Evolutionary conservation across 345 rosid genomes (phyloP).

Genomic region (thale cress (Arabidopsis thaliana)): DNA sequence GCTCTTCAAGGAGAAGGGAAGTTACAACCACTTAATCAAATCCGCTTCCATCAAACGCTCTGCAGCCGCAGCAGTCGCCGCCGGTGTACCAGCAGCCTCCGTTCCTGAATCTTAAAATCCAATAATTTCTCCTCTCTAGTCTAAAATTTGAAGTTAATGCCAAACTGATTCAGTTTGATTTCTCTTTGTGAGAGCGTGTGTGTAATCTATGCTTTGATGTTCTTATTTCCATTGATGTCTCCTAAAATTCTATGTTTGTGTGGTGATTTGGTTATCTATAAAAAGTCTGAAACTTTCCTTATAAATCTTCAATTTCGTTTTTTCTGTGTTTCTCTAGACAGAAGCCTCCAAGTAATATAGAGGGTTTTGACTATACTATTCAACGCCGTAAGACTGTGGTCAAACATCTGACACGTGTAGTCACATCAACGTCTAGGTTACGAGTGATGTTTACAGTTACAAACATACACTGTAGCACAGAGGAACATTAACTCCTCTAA

Average conservation of each 20-base stretch:
- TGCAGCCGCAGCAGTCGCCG: constrained; percentile 64
- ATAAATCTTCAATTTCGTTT: not conserved
- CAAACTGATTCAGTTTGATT: constrained; percentile 39
- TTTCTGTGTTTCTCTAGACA: not conserved
- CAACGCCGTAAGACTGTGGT: constrained; percentile 21
- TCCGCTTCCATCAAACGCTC: constrained; percentile 88
- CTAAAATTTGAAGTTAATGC: constrained; percentile 20
- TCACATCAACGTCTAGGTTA: not conserved
- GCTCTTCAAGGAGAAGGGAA: constrained; percentile 94
- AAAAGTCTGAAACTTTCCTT: constrained; percentile 9
- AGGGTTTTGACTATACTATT: not conserved
- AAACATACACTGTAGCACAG: constrained; percentile 22
- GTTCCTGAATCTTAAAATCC: constrained; percentile 49
- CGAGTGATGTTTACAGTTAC: constrained; percentile 13
- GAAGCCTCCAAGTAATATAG: not conserved
- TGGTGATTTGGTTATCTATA: constrained; percentile 27
- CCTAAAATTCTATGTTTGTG: constrained; percentile 27
- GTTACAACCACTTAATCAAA: constrained; percentile 92
- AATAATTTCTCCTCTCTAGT: constrained; percentile 27
- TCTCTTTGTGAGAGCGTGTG: constrained; percentile 25
- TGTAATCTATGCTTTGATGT: constrained; percentile 43
- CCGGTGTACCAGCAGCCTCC: constrained; percentile 55
- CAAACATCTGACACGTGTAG: constrained; percentile 27
- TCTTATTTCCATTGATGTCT: constrained; percentile 17
- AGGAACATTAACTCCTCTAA: constrained; percentile 30